Conservation (phyloP, 371 early-diverging fungal species). For the Umbelopsis sp. region DNA sequence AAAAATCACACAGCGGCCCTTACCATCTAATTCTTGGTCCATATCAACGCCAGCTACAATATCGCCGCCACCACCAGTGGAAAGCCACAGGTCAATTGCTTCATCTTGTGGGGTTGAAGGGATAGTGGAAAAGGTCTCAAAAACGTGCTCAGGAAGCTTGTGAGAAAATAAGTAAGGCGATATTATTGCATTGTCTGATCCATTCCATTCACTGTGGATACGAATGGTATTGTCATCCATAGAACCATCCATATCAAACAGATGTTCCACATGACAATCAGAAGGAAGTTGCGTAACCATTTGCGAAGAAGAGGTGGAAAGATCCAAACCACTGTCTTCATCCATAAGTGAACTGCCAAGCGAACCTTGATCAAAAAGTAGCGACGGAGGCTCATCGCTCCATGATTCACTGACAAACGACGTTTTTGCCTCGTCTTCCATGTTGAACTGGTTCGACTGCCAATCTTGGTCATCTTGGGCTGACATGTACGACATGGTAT, state of each 20-base stretch:
- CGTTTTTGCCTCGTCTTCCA: background rate
- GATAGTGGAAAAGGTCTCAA: background rate
- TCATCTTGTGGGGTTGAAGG: background rate
- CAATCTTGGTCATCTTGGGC: constrained; percentile 3
- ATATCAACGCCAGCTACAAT: constrained; percentile 11
- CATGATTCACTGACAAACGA: constrained; percentile 8
- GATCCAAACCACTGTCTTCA: constrained; percentile 5
- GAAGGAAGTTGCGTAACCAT: constrained; percentile 14
- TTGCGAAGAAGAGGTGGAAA: constrained; percentile 10
- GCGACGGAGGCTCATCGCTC: constrained; percentile 1
- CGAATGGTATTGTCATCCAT: constrained; percentile 14
- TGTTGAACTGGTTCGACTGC: background rate
- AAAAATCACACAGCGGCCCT: background rate
- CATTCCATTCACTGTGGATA: constrained; percentile 1
- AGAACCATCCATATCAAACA: constrained; percentile 13
- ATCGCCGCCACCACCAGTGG: constrained; percentile 14
- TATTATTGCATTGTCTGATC: constrained; percentile 7
- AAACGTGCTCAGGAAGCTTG: background rate
- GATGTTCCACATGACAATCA: constrained; percentile 11
- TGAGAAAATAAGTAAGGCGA: constrained; percentile 14
- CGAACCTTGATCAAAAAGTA: constrained; percentile 12
- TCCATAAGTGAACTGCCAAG: constrained; percentile 6
- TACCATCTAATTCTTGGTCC: constrained; percentile 15
- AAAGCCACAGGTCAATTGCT: constrained; percentile 13
- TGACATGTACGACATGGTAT: constrained; percentile 2